Evolutionary conservation across 2,329 filamentous ascomycete species (phyloP).

Genomic region (Coniochaeta ligniaria): DNA sequence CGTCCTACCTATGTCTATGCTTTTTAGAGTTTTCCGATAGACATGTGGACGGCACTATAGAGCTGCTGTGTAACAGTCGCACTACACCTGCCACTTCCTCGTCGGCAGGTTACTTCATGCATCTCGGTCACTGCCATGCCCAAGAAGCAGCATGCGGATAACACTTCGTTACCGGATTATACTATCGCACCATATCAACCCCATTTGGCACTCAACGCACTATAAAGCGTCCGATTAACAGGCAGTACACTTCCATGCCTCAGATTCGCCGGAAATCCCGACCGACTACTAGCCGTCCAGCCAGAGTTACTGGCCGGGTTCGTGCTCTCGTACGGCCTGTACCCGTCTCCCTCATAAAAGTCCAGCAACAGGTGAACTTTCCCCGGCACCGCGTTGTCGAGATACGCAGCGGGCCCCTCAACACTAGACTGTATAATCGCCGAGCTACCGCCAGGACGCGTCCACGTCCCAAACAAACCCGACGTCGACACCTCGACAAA

Average conservation of each 20-base stretch:
- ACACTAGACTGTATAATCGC: slow-evolving; percentile 34
- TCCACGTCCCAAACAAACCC: slow-evolving; percentile 46
- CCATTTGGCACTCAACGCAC: slow-evolving; percentile 31
- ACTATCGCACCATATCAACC: slow-evolving; percentile 8
- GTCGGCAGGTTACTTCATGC: not conserved
- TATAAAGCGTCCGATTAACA: slow-evolving; percentile 32
- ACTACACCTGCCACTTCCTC: not conserved
- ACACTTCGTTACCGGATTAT: too few species aligned
- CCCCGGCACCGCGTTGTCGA: slow-evolving; percentile 30
- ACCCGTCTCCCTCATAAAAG: slow-evolving; percentile 38
- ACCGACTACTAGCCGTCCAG: slow-evolving; percentile 36
- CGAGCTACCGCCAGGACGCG: slow-evolving; percentile 32
- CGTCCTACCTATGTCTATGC: too few species aligned
- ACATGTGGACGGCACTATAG: not conserved
- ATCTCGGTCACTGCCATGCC: too few species aligned
- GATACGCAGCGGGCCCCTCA: slow-evolving; percentile 36
- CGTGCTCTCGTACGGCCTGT: slow-evolving; percentile 38
- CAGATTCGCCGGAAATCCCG: slow-evolving; percentile 36
- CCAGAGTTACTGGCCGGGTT: slow-evolving; percentile 31
- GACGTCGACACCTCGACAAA: slow-evolving; percentile 40
- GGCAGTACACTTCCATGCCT: slow-evolving; percentile 46
- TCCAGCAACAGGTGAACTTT: slow-evolving; percentile 42
- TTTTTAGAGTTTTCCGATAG: not conserved
- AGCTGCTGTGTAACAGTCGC: not conserved
- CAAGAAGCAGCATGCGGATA: too few species aligned